Evolutionary conservation across 371 early-diverging fungal genomes (phyloP).

Genomic region (Mortierella sp.): DNA sequence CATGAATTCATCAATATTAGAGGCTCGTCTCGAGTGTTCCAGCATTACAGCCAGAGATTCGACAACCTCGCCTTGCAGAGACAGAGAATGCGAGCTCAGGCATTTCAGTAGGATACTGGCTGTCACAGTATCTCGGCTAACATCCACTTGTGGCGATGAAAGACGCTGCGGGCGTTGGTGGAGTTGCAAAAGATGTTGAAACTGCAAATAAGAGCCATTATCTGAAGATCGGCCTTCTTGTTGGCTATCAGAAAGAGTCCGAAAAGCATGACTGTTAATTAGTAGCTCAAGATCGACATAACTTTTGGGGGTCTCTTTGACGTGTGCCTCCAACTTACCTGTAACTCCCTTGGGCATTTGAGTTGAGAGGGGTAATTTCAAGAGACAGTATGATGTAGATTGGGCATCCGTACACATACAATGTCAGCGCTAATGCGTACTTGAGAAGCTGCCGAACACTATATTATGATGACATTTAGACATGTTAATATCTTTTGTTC

Average conservation of each 20-base stretch:
- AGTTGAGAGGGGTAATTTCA: constrained; percentile 22
- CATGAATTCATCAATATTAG: constrained; percentile 40
- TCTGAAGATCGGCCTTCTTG: background rate
- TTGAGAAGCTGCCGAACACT: constrained; percentile 33
- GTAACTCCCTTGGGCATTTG: background rate
- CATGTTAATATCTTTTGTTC: too few species aligned
- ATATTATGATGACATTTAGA: background rate
- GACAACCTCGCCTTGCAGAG: constrained; percentile 37
- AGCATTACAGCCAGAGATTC: constrained; percentile 20
- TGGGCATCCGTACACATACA: constrained; percentile 48
- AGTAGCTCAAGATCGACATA: background rate
- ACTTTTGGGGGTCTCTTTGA: background rate
- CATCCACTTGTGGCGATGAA: constrained; percentile 4
- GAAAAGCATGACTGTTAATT: background rate
- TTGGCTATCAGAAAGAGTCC: constrained; percentile 10
- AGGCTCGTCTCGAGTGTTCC: constrained; percentile 32
- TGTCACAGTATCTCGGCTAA: constrained; percentile 23
- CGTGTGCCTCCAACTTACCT: constrained; percentile 5
- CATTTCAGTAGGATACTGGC: constrained; percentile 30
- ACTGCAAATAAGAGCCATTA: background rate
- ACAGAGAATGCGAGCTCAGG: constrained; percentile 18
- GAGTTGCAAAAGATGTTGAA: constrained; percentile 16
- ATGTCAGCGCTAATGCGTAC: constrained; percentile 38
- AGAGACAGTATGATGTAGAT: constrained; percentile 15
- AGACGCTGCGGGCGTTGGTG: constrained; percentile 29